These are phyloP conservation scores for Dendrobium huoshanense DNA, from an alignment of 106 monocot genomes.

Conservation along the genomic window DNA sequence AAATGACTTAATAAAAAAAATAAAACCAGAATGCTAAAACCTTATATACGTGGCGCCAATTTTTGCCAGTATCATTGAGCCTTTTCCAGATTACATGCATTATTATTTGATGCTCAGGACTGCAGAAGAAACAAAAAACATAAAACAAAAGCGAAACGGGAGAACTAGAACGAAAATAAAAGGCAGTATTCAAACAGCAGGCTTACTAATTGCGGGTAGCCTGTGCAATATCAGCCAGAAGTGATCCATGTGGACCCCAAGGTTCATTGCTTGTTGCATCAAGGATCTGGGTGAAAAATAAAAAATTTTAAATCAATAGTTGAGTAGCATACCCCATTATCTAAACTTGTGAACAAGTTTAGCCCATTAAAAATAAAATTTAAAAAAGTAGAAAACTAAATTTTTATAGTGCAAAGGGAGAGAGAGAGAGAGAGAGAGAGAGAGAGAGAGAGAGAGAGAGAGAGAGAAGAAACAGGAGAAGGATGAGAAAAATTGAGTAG, in stretches of 20 bases:
- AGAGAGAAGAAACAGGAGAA: background rate
- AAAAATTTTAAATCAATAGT: background rate
- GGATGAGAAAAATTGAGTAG: background rate
- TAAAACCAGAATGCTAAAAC: constrained; percentile 17
- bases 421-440: background rate
- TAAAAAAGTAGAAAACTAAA: background rate
- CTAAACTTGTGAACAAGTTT: background rate
- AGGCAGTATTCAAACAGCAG: background rate
- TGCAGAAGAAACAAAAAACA: constrained; percentile 26
- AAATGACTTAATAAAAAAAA: background rate
- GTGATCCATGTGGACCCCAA: constrained; percentile 96
- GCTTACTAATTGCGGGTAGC: constrained; percentile 82
- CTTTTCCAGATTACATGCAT: constrained; percentile 97
- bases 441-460: no score
- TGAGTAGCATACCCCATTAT: background rate
- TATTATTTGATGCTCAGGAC: constrained; percentile 87
- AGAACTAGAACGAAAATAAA: background rate
- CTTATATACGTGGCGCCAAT: constrained; percentile 99
- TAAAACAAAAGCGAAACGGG: background rate
- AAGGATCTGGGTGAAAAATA: constrained; percentile 55
- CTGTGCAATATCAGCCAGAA: constrained; percentile 87
- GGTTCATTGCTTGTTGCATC: constrained; percentile 98
- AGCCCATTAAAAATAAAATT: background rate
- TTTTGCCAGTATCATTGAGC: constrained; percentile 94
- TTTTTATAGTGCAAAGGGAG: background rate